Evolutionary conservation across 2,329 filamentous ascomycete species (phyloP).

Genomic region (Plenodomus tracheiphilus): DNA sequence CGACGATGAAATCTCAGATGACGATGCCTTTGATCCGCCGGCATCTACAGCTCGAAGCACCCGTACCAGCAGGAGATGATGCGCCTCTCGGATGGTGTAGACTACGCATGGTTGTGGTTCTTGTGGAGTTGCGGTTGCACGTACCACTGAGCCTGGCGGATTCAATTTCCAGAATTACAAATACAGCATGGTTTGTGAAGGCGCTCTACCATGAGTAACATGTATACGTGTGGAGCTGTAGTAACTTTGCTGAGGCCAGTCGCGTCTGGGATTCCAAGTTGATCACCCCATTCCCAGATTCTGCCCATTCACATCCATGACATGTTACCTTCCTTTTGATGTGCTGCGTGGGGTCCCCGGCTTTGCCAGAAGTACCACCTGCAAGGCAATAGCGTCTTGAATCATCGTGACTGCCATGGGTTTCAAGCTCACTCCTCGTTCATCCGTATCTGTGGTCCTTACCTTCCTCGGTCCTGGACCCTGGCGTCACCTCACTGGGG

Average conservation of each 20-base stretch:
- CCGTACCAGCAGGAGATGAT: constrained; percentile 31
- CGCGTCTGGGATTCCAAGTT: too few species aligned
- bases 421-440: constrained; percentile 11
- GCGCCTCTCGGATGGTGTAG: neutral
- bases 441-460: neutral
- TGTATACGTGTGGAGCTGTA: too few species aligned
- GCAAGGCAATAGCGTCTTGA: neutral
- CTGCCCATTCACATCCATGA: too few species aligned
- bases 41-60: constrained; percentile 26
- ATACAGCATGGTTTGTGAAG: too few species aligned
- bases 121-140: neutral
- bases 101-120: neutral
- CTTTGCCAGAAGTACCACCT: too few species aligned
- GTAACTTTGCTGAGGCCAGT: too few species aligned
- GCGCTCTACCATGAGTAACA: too few species aligned
- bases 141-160: too few species aligned
- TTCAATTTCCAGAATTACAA: too few species aligned
- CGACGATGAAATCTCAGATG: constrained; percentile 49
- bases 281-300: too few species aligned
- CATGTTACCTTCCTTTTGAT: neutral
- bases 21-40: constrained; percentile 46
- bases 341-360: neutral
- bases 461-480: constrained; percentile 14
- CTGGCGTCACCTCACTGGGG: constrained; percentile 7
- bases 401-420: constrained; percentile 8